A percentile compares a stretch with the other conserved stretches of the same genome.
Evolutionary conservation across 257 asterid genomes (phyloP).

Genomic region (Penstemon davidsonii): DNA sequence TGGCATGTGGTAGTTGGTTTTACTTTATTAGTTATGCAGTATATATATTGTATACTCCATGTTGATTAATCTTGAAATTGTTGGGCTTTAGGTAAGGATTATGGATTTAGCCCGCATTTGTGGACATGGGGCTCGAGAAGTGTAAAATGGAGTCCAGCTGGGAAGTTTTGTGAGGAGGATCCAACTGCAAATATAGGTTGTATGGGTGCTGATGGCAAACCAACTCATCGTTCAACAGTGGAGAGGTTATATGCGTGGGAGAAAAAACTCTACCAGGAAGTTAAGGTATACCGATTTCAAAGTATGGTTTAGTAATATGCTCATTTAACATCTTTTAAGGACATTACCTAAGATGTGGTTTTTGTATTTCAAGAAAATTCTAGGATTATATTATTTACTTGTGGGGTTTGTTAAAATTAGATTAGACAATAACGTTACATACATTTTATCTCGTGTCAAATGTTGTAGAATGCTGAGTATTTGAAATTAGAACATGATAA

Average conservation of each 20-base stretch:
- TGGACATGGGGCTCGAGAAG: conserved; percentile 81
- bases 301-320: background rate
- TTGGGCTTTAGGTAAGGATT: conserved; percentile 40
- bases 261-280: conserved; percentile 84
- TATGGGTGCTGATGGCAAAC: conserved; percentile 35
- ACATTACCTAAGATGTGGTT: background rate
- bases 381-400: background rate
- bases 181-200: conserved; percentile 45
- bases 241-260: conserved; percentile 92
- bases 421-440: background rate
- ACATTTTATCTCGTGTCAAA: conserved; percentile 15
- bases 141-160: conserved; percentile 83
- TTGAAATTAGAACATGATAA: conserved; percentile 82
- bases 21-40: background rate
- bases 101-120: conserved; percentile 46
- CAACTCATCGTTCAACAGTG: conserved; percentile 78
- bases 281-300: conserved; percentile 60
- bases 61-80: conserved; percentile 2
- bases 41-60: background rate
- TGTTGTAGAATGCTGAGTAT: conserved; percentile 68
- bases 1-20: background rate
- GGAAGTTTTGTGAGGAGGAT: conserved; percentile 78
- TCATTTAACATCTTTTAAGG: background rate
- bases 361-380: background rate
- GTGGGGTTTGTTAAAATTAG: background rate